phyloP scores from a whole-genome alignment of 208 protist species.

The Trypanosoma avium region DNA sequence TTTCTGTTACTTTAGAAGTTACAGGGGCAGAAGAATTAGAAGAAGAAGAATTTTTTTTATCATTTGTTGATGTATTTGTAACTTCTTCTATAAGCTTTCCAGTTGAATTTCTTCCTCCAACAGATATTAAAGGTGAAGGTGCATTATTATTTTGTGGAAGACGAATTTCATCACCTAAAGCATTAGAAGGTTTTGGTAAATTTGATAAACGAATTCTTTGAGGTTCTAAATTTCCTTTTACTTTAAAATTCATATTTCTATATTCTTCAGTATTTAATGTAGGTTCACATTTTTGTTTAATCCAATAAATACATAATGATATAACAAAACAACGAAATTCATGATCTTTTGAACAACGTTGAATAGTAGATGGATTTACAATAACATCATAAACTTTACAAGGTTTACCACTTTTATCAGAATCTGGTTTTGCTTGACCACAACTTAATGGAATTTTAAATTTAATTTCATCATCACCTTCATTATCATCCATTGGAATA shows the following conservation, averaged over 20 bases:
- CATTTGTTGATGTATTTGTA: not conserved
- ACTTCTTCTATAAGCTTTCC: slow-evolving; percentile 73
- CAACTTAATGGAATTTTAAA: slow-evolving; percentile 90
- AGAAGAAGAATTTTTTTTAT: not conserved
- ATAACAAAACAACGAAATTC: slow-evolving; percentile 88
- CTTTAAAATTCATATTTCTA: slow-evolving; percentile 85
- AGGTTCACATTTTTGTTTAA: slow-evolving; percentile 89
- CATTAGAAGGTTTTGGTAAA: slow-evolving; percentile 48
- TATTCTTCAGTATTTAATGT: slow-evolving; percentile 88
- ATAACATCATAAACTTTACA: slow-evolving; percentile 93
- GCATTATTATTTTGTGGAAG: slow-evolving; percentile 44
- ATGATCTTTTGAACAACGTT: slow-evolving; percentile 64
- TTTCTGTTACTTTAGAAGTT: not conserved
- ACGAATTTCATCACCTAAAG: slow-evolving; percentile 86
- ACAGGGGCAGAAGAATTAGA: not conserved
- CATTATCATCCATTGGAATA: slow-evolving; percentile 62
- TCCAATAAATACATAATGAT: slow-evolving; percentile 88
- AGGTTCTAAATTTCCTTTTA: slow-evolving; percentile 79
- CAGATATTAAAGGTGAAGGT: slow-evolving; percentile 44
- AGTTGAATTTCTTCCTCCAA: slow-evolving; percentile 37
- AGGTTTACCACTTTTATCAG: slow-evolving; percentile 81
- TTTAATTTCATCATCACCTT: slow-evolving; percentile 51
- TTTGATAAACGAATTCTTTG: slow-evolving; percentile 83
- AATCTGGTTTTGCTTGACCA: slow-evolving; percentile 71
- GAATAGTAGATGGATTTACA: slow-evolving; percentile 80